phyloP scores from a whole-genome alignment of 768 basidiomycete species.

The Podaxis sp. region DNA sequence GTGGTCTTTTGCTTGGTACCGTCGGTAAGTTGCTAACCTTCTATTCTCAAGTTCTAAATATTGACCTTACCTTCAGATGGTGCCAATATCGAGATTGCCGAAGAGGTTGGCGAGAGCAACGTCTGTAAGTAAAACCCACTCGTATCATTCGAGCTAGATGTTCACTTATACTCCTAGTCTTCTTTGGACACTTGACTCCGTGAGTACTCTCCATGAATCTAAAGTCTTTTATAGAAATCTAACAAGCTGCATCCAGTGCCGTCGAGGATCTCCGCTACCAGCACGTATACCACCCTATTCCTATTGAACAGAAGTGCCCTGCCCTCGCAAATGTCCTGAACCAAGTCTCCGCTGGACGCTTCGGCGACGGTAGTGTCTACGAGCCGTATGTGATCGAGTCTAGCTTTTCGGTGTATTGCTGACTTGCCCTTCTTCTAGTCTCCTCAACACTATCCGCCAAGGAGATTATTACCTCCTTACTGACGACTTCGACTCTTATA shows the following conservation, averaged over 20 bases:
- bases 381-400: conserved; percentile 61
- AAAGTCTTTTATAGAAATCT: neutral
- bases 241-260: conserved; percentile 30
- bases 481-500: conserved; percentile 89
- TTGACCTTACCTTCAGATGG: conserved; percentile 50
- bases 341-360: conserved; percentile 69
- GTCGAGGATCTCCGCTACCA: conserved; percentile 86
- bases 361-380: conserved; percentile 79
- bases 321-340: conserved; percentile 77
- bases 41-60: neutral
- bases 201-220: conserved; percentile 19
- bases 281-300: conserved; percentile 78
- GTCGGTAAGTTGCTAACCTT: conserved; percentile 40
- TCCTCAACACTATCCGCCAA: conserved; percentile 73
- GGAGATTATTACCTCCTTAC: conserved; percentile 78
- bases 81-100: conserved; percentile 95
- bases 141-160: neutral
- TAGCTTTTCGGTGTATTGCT: conserved; percentile 15
- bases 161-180: conserved; percentile 45
- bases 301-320: conserved; percentile 80
- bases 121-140: conserved; percentile 61
- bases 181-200: conserved; percentile 86
- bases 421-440: conserved; percentile 31
- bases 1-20: conserved; percentile 83
- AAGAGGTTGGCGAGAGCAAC: conserved; percentile 88